Conservation (phyloP, 2,329 filamentous ascomycete species). For the Acephala macrosclerotiorum region DNA sequence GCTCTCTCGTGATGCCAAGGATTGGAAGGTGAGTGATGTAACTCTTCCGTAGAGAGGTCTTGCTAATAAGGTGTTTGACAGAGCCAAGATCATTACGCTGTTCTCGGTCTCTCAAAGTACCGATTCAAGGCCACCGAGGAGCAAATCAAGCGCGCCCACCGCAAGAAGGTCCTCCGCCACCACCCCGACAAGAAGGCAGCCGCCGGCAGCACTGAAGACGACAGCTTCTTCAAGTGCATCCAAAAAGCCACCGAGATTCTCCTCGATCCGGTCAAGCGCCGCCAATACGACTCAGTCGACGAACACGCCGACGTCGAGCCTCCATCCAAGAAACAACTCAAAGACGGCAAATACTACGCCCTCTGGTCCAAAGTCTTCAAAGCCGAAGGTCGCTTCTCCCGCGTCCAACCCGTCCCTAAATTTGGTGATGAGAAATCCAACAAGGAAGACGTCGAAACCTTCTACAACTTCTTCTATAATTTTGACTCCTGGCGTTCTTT, state of each 20-base stretch:
- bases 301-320: constrained; percentile 92
- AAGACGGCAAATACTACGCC: constrained; percentile 94
- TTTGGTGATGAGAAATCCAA: constrained; percentile 85
- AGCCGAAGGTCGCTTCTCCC: constrained; percentile 91
- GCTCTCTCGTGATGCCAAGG: constrained; percentile 93
- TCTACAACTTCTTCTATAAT: constrained; percentile 99
- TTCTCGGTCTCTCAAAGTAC: constrained; percentile 92
- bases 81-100: constrained; percentile 97
- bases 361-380: constrained; percentile 92
- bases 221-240: constrained; percentile 99
- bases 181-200: constrained; percentile 99
- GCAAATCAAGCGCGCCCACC: constrained; percentile 98
- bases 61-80: constrained; percentile 48
- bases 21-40: constrained; percentile 84
- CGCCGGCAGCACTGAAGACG: constrained; percentile 84
- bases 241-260: constrained; percentile 97
- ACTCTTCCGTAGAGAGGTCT: background rate
- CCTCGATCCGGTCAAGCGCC: constrained; percentile 87
- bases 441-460: constrained; percentile 89
- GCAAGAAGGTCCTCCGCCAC: constrained; percentile 99
- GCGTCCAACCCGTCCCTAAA: constrained; percentile 83
- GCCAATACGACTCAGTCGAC: constrained; percentile 97
- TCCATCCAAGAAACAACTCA: constrained; percentile 87
- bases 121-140: constrained; percentile 93
- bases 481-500: constrained; percentile 98